These are phyloP conservation scores for Pecoramyces ruminantium DNA, from an alignment of 192 early-diverging fungal species.

Conservation along the genomic window DNA sequence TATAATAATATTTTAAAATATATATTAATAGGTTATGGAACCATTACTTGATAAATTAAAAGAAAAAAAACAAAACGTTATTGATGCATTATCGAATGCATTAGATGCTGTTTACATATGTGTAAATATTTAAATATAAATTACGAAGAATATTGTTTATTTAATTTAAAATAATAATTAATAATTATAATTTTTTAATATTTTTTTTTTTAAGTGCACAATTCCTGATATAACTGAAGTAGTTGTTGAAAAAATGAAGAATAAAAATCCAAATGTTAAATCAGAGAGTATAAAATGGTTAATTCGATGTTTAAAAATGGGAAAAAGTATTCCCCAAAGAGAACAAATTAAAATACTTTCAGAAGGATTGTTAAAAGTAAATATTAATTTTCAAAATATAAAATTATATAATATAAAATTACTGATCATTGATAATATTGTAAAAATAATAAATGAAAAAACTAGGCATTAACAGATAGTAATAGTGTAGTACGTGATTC, in stretches of 20 bases:
- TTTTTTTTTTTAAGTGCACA: conserved; percentile 6
- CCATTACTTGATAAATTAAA: conserved; percentile 84
- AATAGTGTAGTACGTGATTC: conserved; percentile 68
- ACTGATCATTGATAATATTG: too few relatives aligned
- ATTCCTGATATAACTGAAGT: conserved; percentile 67
- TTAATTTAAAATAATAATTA: too few relatives aligned
- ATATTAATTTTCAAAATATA: too few relatives aligned
- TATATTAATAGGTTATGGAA: conserved; percentile 22
- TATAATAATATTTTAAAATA: too few relatives aligned
- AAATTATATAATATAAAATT: too few relatives aligned
- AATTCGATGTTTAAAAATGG: conserved; percentile 52
- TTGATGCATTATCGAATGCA: conserved; percentile 63
- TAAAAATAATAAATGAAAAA: too few relatives aligned
- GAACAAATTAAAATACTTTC: conserved; percentile 58
- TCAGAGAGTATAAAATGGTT: conserved; percentile 59
- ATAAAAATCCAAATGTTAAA: conserved; percentile 90
- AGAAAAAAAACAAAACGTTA: conserved; percentile 78
- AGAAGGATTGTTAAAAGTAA: conserved; percentile 51
- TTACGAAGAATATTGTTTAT: too few relatives aligned
- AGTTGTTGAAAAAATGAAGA: conserved; percentile 36
- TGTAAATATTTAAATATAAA: too few relatives aligned
- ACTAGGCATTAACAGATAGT: conserved; percentile 57
- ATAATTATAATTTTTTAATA: too few relatives aligned
- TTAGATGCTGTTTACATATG: conserved; percentile 71
- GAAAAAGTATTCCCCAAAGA: conserved; percentile 53